Percentiles rank a stretch among this genome's conserved stretches.
Conservation (phyloP, 345 rosid species). For the Sisymbrium irio region DNA sequence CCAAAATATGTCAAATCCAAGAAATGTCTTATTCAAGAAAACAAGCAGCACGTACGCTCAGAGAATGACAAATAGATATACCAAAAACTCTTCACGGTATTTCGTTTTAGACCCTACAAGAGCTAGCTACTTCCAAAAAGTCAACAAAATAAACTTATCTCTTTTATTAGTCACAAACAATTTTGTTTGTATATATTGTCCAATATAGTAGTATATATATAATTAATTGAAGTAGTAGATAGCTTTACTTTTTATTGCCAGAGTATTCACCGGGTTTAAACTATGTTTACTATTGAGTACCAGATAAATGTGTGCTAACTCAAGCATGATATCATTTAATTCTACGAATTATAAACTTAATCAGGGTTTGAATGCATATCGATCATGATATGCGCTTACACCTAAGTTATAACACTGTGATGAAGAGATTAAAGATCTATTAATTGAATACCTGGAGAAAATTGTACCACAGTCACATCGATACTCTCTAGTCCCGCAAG, state of each 20-base stretch:
- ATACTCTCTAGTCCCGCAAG: conserved; percentile 97
- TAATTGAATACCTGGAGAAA: conserved; percentile 64
- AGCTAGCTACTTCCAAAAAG: conserved; percentile 16
- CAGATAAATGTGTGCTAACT: not conserved
- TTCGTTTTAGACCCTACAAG: conserved; percentile 20
- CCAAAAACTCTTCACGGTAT: not conserved
- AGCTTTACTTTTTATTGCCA: not conserved
- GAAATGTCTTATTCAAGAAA: conserved; percentile 20
- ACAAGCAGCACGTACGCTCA: conserved; percentile 12
- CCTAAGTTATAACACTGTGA: not conserved
- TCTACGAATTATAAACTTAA: not conserved
- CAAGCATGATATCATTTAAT: not conserved
- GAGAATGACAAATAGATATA: conserved; percentile 5
- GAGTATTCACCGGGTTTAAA: not conserved
- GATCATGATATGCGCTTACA: not conserved
- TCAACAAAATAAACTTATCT: not conserved
- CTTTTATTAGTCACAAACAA: not conserved
- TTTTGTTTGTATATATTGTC: not conserved
- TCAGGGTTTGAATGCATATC: not conserved
- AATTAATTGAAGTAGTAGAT: not conserved
- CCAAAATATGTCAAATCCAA: conserved; percentile 18
- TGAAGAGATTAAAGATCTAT: not conserved
- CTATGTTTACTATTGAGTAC: not conserved
- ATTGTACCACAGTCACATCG: conserved; percentile 92
- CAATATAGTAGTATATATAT: not conserved